A percentile compares a stretch with the other conserved stretches of the same genome.
phyloP scores from a whole-genome alignment of 164 flowering plant genomes.

The Chimonanthus praecox region DNA sequence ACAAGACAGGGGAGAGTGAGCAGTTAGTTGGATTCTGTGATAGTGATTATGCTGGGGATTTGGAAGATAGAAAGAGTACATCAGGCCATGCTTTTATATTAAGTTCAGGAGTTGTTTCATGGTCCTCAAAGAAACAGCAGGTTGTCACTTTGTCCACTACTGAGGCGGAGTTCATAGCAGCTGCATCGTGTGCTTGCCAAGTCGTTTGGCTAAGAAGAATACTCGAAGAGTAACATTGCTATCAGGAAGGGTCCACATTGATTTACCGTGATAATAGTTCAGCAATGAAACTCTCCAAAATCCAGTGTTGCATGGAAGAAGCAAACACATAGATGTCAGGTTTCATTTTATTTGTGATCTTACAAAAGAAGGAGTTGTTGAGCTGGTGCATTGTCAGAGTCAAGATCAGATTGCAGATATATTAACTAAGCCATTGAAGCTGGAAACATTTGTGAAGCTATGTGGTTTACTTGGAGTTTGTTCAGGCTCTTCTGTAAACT shows the following conservation, averaged over 20 bases:
- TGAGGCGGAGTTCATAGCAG: too few relatives aligned
- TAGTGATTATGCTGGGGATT: neutral
- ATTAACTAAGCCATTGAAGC: neutral
- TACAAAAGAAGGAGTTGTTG: neutral
- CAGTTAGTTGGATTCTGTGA: conserved; percentile 1
- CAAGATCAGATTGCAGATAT: neutral
- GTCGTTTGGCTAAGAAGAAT: too few relatives aligned
- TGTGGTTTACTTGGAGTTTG: neutral
- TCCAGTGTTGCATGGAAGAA: neutral
- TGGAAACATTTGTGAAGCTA: neutral
- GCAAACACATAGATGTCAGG: neutral
- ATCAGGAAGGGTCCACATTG: neutral
- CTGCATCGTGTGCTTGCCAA: too few relatives aligned
- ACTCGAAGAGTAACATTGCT: conserved; percentile 3
- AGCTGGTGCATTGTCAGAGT: neutral
- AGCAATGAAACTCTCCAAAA: neutral
- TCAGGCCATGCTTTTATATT: conserved; percentile 2
- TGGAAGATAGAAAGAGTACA: conserved; percentile 14
- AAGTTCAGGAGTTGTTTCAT: conserved; percentile 1
- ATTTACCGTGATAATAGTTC: neutral
- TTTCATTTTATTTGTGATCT: neutral
- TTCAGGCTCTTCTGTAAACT: neutral
- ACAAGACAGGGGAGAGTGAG: neutral
- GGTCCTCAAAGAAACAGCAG: conserved; percentile 1
- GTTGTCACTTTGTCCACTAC: too few relatives aligned